phyloP scores from a whole-genome alignment of 2,329 filamentous ascomycete species.

The Cordyceps fumosorosea region DNA sequence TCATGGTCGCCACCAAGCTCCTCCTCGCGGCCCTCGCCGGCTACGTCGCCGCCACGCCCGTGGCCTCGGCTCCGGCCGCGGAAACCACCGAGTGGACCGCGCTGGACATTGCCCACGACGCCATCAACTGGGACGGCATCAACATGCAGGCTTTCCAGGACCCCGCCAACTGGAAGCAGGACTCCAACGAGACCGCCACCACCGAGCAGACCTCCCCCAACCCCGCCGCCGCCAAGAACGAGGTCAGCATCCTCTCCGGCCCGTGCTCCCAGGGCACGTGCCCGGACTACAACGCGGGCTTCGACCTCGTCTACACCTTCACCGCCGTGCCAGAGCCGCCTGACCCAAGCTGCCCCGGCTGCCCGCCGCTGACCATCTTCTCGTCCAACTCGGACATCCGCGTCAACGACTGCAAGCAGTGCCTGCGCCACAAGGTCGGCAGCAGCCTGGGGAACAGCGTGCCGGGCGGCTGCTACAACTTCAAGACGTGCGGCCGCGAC shows the following conservation, averaged over 20 bases:
- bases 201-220: not conserved
- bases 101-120: not conserved
- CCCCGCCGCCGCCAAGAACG: not conserved
- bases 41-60: not conserved
- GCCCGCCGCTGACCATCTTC: conserved; percentile 10
- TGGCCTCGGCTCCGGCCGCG: not conserved
- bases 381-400: conserved; percentile 6
- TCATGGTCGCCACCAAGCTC: not conserved
- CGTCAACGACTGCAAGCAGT: conserved; percentile 11
- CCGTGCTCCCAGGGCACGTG: conserved; percentile 13
- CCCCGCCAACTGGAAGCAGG: not conserved
- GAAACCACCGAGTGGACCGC: not conserved
- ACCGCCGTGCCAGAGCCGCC: not conserved
- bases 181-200: not conserved
- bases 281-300: conserved; percentile 11
- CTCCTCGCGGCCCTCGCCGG: not conserved
- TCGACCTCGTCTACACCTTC: conserved; percentile 14
- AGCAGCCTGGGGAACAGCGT: not conserved
- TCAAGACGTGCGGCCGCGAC: conserved; percentile 6
- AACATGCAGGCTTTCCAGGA: not conserved
- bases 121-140: conserved; percentile 3
- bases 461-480: conserved; percentile 10
- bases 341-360: not conserved
- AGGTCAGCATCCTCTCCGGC: not conserved
- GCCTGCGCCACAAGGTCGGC: not conserved